Evolutionary conservation across 139 green algal genomes (phyloP).

Genomic region (Tetraselmis striata): DNA sequence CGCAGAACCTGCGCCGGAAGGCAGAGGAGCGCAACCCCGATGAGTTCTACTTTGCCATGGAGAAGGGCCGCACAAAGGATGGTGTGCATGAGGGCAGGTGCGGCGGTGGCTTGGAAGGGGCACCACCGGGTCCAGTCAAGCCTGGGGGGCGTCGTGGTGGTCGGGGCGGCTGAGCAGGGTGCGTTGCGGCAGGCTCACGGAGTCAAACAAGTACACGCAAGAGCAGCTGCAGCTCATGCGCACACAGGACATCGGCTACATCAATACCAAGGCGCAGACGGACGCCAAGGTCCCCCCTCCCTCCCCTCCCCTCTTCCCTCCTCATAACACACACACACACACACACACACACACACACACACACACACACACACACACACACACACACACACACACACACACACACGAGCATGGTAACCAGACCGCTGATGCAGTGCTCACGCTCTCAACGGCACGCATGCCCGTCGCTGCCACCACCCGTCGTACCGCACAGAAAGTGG

Average conservation of each 20-base stretch:
- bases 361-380: too few relatives aligned
- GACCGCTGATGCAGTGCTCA: not conserved
- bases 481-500: conserved; percentile 57
- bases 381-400: too few relatives aligned
- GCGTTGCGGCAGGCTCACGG: conserved; percentile 23
- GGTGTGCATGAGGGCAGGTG: conserved; percentile 68
- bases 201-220: conserved; percentile 86
- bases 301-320: not conserved
- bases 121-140: not conserved
- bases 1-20: conserved; percentile 74
- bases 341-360: too few relatives aligned
- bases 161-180: not conserved
- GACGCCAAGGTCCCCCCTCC: conserved; percentile 62
- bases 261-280: conserved; percentile 61
- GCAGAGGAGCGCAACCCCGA: conserved; percentile 93
- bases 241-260: conserved; percentile 86
- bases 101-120: not conserved
- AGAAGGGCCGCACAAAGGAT: conserved; percentile 69
- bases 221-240: conserved; percentile 90
- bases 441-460: too few relatives aligned
- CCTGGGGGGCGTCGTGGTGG: not conserved
- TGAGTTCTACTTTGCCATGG: conserved; percentile 99
- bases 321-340: too few relatives aligned
- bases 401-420: too few relatives aligned
- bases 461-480: not conserved